Base-by-base conservation (phyloP, 768 basidiomycete genomes). In the Butyriboletus loyo region DNA sequence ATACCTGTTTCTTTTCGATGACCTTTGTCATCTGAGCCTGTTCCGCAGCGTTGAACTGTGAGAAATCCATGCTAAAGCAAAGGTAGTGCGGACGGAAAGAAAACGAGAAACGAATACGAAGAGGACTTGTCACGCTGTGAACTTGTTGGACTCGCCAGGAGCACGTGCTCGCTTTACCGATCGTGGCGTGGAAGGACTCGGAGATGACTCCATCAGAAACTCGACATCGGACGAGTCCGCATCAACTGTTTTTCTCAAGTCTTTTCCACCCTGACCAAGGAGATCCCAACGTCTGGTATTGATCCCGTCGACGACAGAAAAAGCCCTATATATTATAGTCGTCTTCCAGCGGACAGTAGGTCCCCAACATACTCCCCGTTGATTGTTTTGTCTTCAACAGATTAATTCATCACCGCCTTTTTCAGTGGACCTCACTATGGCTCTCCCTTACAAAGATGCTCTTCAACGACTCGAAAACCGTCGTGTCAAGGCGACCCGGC, bases 1-100 rank as follows among this genome's bases (percentile, higher is more conserved):
- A 51, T 54, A 88, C 95, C 86, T 98, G 96, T 78, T 91, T 93
- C 77, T 91, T 94, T 76, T 98, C 96, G 49, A 99, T 93, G 66
- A 94, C 73, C 66, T 85, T 88, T 53, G 83, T 89, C 86, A 99
- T 92, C 69, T 94, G 92, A n/a, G 92, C 91, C 77, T 96, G 92
- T 71, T 98, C 96, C 57, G 92, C 83, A 25, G 83, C 68, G 72
- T 87, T 96, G 74, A 98, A 85, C 58, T 81, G 78, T 60, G 92
- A 93, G 68, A 97, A 91, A 72, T 97, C 94, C 94, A 96, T 95
- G 61, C 53, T 66, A 54, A 7, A 31, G 5, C 43, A 49, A 49
- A 38, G 56, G 44, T 43, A 7, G 11, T 50, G 22, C 32, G 46
- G 27, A 41, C 13, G 35, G 17, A 42, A 30, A 35, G 49, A 50